These are phyloP conservation scores for Cavenderia fasciculata DNA, from an alignment of 78 protist species.

Conservation along the genomic window DNA sequence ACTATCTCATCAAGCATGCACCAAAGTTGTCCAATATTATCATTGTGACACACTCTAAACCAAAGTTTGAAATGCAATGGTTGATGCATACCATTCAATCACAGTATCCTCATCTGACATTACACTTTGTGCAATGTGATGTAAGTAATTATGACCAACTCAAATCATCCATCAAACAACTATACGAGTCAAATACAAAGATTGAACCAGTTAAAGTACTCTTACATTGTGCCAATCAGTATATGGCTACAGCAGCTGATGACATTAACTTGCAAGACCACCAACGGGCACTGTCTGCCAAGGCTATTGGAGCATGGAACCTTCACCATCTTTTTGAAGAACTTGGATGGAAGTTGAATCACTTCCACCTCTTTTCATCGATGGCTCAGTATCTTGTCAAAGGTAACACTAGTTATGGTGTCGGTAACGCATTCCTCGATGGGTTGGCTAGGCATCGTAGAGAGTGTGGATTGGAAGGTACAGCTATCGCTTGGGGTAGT, in stretches of 20 bases:
- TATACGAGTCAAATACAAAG: neutral
- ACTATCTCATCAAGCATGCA: neutral
- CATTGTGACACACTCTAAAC: neutral
- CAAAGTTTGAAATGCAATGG: neutral
- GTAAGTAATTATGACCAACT: neutral
- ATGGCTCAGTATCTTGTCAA: neutral
- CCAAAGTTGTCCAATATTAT: neutral
- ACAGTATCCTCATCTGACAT: too few species aligned
- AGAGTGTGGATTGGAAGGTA: neutral
- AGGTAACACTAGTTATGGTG: conserved; percentile 5
- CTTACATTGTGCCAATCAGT: conserved; percentile 8
- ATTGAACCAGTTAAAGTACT: conserved; percentile 16
- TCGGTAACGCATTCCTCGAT: conserved; percentile 20
- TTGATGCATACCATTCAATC: neutral
- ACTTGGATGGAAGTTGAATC: neutral
- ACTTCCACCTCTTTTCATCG: conserved; percentile 3
- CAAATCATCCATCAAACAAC: neutral
- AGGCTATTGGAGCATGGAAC: conserved; percentile 32
- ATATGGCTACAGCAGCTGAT: neutral
- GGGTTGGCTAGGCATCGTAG: conserved; percentile 6
- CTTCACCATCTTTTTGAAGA: neutral
- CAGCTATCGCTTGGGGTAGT: conserved; percentile 1
- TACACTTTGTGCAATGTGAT: too few species aligned
- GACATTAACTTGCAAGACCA: neutral
- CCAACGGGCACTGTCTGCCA: neutral